Base-by-base conservation (phyloP, 768 basidiomycete species). In the Psilocybe tampanensis region DNA sequence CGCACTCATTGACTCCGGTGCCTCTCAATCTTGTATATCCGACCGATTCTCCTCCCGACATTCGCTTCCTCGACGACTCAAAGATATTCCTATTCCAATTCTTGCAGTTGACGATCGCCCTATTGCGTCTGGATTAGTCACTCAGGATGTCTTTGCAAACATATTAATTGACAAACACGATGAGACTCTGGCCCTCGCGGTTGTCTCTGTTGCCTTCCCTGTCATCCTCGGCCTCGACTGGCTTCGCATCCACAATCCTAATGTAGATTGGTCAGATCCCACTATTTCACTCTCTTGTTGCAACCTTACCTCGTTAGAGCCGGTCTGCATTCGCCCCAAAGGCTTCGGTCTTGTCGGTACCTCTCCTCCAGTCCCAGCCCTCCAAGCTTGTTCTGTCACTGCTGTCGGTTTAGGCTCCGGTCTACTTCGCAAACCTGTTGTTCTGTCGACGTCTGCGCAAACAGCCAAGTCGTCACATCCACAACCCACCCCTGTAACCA, bases 71-170 rank as follows among this genome's bases (percentile, higher is more conserved):
- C 67, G 66, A n/a, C 56, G 63, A 56, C 44, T 56, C 2, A 72
- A 72, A 64, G 55, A 67, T 33, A 53, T 59, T n/a, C 72, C 74
- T 13, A 54, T 72, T 50, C 72, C 76, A 26, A 70, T 77, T 32
- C 65, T 70, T 26, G 68, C 72, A 1, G 68, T 77, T 24, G 74
- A 78, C 54, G 63, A 76, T 56, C 64, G 69, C 44, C 76, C 74
- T 13, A 71, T 77, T 32, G 66, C 72, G 19, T 76, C 72, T 47
- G 78, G 78, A 4, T 62, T 75, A 12, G 66, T 78, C 43, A 76
- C 74, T 44, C 72, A 76, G 32, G 71, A 76, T 51, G 63, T 76
- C 24, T 56, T 76, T 6, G 55, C 71, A 15, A 39, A 62, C 2
- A 44, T 80, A 5, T 47, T 51, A 1, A 58, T 74, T 44, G 50